phyloP scores from a whole-genome alignment of 441 rosid genomes.

The Lepidium campestre region DNA sequence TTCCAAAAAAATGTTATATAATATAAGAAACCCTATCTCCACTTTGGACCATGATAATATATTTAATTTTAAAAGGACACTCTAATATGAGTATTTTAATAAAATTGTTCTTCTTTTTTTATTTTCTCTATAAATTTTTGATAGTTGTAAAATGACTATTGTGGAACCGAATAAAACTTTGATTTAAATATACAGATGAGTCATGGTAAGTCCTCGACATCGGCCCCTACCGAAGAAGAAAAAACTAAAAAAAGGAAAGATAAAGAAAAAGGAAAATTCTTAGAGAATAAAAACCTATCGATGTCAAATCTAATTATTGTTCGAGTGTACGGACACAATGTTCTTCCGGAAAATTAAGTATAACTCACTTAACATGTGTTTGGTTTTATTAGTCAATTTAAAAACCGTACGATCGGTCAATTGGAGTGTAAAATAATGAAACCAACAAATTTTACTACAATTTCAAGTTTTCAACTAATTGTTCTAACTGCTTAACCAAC shows the following conservation, averaged over 20 bases:
- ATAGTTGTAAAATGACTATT: slow-evolving; percentile 14
- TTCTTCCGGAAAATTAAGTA: background rate
- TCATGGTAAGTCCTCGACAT: slow-evolving; percentile 16
- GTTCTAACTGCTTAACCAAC: background rate
- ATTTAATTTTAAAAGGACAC: background rate
- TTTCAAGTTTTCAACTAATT: background rate
- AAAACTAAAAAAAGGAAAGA: background rate
- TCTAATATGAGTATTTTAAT: background rate
- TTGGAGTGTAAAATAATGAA: background rate
- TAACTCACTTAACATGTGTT: slow-evolving; percentile 1
- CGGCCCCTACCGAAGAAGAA: slow-evolving; percentile 19
- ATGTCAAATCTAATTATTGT: slow-evolving; percentile 19
- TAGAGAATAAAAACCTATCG: slow-evolving; percentile 23
- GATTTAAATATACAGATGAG: background rate
- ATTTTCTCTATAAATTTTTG: background rate
- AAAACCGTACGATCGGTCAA: slow-evolving; percentile 5
- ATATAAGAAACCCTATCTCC: slow-evolving; percentile 26
- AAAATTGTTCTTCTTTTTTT: background rate
- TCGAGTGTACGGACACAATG: slow-evolving; percentile 24
- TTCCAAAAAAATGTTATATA: slow-evolving; percentile 19
- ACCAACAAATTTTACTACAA: background rate
- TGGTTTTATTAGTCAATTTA: background rate
- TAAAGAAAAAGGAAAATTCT: slow-evolving; percentile 17
- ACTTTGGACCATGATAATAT: slow-evolving; percentile 30
- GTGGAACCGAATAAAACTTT: slow-evolving; percentile 15